These are phyloP conservation scores for Juncus inflexus DNA, from an alignment of 176 grass and related monocot species.

Conservation along the genomic window DNA sequence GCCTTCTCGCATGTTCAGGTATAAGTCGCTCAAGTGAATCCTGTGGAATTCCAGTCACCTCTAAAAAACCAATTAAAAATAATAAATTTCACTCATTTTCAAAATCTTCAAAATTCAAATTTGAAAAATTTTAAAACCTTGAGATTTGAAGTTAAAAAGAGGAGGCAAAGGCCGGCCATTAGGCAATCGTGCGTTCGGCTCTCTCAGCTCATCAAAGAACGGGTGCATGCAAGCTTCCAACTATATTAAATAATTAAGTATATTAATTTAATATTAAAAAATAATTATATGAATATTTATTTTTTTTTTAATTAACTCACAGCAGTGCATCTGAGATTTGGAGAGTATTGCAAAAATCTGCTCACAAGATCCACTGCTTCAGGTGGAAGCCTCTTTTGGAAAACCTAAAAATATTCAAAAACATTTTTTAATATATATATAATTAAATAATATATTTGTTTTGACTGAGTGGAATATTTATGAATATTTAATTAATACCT, in stretches of 20 bases:
- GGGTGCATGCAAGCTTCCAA: slow-evolving; percentile 93
- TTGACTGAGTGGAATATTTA: background rate
- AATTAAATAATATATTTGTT: no score
- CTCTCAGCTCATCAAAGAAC: slow-evolving; percentile 92
- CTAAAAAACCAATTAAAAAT: slow-evolving; percentile 41
- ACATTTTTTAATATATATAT: background rate
- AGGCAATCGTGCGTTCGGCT: slow-evolving; percentile 68
- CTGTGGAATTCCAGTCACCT: slow-evolving; percentile 52
- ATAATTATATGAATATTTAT: background rate
- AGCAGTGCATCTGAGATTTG: slow-evolving; percentile 89
- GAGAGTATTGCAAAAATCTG: slow-evolving; percentile 89
- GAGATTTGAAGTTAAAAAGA: slow-evolving; percentile 85
- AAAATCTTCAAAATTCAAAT: slow-evolving; percentile 5
- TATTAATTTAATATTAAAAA: background rate
- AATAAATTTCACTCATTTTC: background rate
- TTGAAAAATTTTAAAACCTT: slow-evolving; percentile 35
- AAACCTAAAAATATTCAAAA: slow-evolving; percentile 42
- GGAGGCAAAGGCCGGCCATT: slow-evolving; percentile 81
- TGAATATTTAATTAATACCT: slow-evolving; percentile 41
- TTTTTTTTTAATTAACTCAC: slow-evolving; percentile 33
- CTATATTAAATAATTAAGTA: slow-evolving; percentile 30
- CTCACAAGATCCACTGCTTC: slow-evolving; percentile 88
- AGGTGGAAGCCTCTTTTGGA: slow-evolving; percentile 71
- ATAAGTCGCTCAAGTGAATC: slow-evolving; percentile 54
- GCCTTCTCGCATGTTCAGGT: slow-evolving; percentile 75